Conservation (phyloP, 768 basidiomycete genomes). For the Amanita polypyramis region DNA sequence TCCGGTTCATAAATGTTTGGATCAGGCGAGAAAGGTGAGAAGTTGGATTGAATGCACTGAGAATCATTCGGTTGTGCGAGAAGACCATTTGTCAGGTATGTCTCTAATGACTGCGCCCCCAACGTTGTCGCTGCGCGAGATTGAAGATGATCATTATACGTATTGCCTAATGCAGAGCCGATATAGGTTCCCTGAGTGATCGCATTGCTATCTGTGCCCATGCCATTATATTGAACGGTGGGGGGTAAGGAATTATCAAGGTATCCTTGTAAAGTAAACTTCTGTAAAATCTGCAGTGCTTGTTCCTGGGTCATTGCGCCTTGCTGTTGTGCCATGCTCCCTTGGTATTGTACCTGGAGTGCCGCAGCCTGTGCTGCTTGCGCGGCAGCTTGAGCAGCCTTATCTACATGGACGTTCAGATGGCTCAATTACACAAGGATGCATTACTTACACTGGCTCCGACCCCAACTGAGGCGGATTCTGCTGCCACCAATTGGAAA, state of each 20-base stretch:
- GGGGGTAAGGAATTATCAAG: conserved; percentile 14
- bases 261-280: conserved; percentile 34
- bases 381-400: conserved; percentile 85
- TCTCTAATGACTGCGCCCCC: not conserved
- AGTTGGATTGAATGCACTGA: conserved; percentile 30
- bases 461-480: conserved; percentile 87
- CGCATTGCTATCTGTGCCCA: conserved; percentile 11
- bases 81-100: not conserved
- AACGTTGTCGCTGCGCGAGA: not conserved
- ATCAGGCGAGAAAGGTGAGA: conserved; percentile 78
- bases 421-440: not conserved
- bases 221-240: conserved; percentile 9
- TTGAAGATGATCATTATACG: conserved; percentile 1
- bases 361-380: conserved; percentile 73
- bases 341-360: conserved; percentile 34
- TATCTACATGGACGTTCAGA: conserved; percentile 37
- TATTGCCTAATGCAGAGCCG: conserved; percentile 8
- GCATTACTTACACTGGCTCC: conserved; percentile 69
- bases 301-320: conserved; percentile 47
- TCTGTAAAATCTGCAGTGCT: conserved; percentile 50
- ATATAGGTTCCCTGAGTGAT: conserved; percentile 13
- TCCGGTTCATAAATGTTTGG: conserved; percentile 37
- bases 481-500: conserved; percentile 89
- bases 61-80: conserved; percentile 16
- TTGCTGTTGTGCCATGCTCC: conserved; percentile 13